Evolutionary conservation across 768 basidiomycete species (phyloP).

Genomic region (Boletus rubroflammeus): DNA sequence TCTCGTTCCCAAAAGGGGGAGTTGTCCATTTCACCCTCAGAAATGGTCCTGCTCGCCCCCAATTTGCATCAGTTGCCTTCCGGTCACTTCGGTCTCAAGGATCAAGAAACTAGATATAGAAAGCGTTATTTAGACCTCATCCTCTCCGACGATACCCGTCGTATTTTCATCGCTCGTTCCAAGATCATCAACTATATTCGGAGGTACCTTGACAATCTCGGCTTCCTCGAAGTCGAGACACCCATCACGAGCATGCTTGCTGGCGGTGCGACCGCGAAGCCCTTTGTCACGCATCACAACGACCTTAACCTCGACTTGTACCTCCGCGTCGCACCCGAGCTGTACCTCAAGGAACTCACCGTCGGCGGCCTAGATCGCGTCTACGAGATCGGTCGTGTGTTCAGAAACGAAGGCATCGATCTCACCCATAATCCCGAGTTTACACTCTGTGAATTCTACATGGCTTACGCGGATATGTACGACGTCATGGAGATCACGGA

Average conservation of each 20-base stretch:
- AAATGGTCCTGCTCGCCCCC: conserved; percentile 87
- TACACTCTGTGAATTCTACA: conserved; percentile 99
- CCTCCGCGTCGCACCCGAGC: conserved; percentile 95
- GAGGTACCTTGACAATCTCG: conserved; percentile 82
- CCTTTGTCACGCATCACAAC: conserved; percentile 98
- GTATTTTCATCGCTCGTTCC: conserved; percentile 86
- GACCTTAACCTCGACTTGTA: conserved; percentile 95
- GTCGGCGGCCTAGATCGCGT: conserved; percentile 98
- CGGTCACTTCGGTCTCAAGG: conserved; percentile 90
- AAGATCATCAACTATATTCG: conserved; percentile 91
- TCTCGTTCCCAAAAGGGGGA: conserved; percentile 95
- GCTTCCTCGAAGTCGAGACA: conserved; percentile 98
- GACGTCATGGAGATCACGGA: conserved; percentile 99
- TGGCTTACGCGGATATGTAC: conserved; percentile 99
- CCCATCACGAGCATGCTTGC: conserved; percentile 97
- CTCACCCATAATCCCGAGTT: conserved; percentile 99
- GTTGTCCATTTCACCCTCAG: conserved; percentile 78
- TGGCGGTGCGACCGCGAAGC: conserved; percentile 97
- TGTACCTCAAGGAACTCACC: conserved; percentile 96
- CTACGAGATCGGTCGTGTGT: conserved; percentile 97
- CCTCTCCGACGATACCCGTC: conserved; percentile 84
- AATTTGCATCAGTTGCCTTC: conserved; percentile 96
- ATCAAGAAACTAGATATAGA: conserved; percentile 95
- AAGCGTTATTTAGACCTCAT: conserved; percentile 99
- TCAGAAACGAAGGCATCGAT: conserved; percentile 98